Evolutionary conservation across 2,329 filamentous ascomycete genomes (phyloP).

Genomic region (Berkeleyomyces basicola): DNA sequence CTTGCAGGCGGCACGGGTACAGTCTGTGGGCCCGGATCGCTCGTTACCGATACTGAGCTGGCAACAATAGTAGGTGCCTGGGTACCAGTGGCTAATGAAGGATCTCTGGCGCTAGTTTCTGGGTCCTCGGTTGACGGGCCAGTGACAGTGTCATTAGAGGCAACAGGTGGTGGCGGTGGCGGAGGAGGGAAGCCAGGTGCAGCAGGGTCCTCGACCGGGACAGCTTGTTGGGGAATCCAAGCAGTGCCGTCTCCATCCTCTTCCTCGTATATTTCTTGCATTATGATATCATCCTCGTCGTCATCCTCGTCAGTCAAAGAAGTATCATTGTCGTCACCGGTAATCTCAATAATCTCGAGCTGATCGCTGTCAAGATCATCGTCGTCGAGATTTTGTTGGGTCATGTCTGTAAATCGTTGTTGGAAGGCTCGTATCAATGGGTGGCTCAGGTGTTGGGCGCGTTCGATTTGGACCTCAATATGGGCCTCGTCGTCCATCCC

Average conservation of each 20-base stretch:
- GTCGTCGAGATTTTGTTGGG: slow-evolving; percentile 17
- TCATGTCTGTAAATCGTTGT: slow-evolving; percentile 15
- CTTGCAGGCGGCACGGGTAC: slow-evolving; percentile 26
- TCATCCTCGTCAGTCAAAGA: neutral
- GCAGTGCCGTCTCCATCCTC: slow-evolving; percentile 50
- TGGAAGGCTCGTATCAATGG: slow-evolving; percentile 21
- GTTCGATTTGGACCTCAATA: slow-evolving; percentile 33
- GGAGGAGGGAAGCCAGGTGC: slow-evolving; percentile 56
- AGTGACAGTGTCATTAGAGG: slow-evolving; percentile 26
- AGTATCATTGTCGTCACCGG: slow-evolving; percentile 20
- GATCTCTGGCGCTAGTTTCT: neutral
- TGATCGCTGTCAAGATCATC: slow-evolving; percentile 33
- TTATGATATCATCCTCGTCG: slow-evolving; percentile 4
- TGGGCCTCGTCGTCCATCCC: slow-evolving; percentile 70
- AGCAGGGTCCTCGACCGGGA: slow-evolving; percentile 29
- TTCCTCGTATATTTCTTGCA: slow-evolving; percentile 19
- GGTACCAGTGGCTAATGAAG: slow-evolving; percentile 32
- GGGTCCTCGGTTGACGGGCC: slow-evolving; percentile 18
- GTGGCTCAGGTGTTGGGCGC: slow-evolving; percentile 22
- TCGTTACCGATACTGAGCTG: slow-evolving; percentile 23
- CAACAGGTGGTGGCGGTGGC: slow-evolving; percentile 46
- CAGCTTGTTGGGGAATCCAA: neutral
- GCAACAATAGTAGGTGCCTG: slow-evolving; percentile 43
- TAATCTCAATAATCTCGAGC: slow-evolving; percentile 21
- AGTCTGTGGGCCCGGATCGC: neutral